These are phyloP conservation scores for Brachypodium distachyon DNA, from an alignment of 202 grass and related monocot genomes.

Conservation along the genomic window DNA sequence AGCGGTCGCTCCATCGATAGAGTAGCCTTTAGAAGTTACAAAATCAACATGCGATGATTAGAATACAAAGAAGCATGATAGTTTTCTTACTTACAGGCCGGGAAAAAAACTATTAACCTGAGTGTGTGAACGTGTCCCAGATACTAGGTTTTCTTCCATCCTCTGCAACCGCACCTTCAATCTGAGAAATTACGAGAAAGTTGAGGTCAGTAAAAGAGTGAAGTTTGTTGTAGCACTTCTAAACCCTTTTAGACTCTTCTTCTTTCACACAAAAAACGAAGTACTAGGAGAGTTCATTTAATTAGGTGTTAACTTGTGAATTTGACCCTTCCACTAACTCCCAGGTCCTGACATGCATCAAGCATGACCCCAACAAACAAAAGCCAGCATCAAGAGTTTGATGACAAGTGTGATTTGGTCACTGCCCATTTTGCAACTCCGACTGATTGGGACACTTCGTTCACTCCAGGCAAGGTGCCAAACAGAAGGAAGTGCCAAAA, in stretches of 20 bases:
- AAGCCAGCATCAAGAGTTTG: too few relatives aligned
- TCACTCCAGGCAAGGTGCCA: not conserved
- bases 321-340: too few relatives aligned
- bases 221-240: too few relatives aligned
- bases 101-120: slow-evolving; percentile 8
- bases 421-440: not conserved
- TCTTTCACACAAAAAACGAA: too few relatives aligned
- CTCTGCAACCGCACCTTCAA: slow-evolving; percentile 52
- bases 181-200: slow-evolving; percentile 10
- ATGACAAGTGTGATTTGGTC: too few relatives aligned
- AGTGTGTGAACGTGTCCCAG: slow-evolving; percentile 51
- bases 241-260: too few relatives aligned
- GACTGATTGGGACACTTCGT: not conserved
- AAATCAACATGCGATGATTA: not conserved
- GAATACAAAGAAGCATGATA: not conserved
- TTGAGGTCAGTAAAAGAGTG: not conserved
- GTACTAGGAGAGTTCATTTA: too few relatives aligned
- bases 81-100: not conserved
- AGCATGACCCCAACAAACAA: too few relatives aligned
- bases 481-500: not conserved
- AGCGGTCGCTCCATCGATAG: slow-evolving; percentile 33
- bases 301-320: too few relatives aligned
- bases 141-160: slow-evolving; percentile 62
- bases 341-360: too few relatives aligned
- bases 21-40: slow-evolving; percentile 47